Base-by-base conservation (phyloP, 2,329 filamentous ascomycete genomes). In the Bipolaris oryzae region DNA sequence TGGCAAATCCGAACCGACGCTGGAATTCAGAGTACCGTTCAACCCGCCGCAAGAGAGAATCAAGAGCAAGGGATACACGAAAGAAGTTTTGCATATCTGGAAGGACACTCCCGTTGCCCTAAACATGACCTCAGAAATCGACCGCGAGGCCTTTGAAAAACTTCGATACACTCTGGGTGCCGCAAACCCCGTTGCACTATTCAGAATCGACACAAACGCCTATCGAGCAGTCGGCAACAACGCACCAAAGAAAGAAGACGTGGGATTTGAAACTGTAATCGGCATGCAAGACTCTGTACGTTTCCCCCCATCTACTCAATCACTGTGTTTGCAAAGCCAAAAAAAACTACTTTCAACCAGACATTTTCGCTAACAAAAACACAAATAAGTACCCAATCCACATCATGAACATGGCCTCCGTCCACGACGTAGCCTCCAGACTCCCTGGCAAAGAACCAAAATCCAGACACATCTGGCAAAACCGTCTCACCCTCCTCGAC, bases 251-350 rank as follows among this genome's bases (percentile, higher is more conserved):
- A 81, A 81, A 61, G 81, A 82, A 7, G 80, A 82, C 3, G 79
- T 86, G 0, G 87, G 87, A 0, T 88, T 88, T 63, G 85, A 89
- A 68, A 85, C 87, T 1, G 79, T 85, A 5, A 82, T 88, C 11
- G 86, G 86, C 47, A 90, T 91, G 70, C 86, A 89, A 59, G 89
- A 92, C 71, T 85, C 85, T 42, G 87, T 89, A 78, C 15, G 49
- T 58, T 13, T 45, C 44, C 38, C 44, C 38, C 7, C 28, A 5
- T 16, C 10, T 54, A n/a, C 10, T 18, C 25, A 20, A 5, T 33
- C 25, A 7, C 5, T 11, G 21, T 13, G 16, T 21, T 43, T 44
- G 7, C 35, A 43, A 31, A 31, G 28, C 10, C 20, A 16, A 46
- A 18, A 46, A 21, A 16, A 35, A n/a, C n/a, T n/a, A n/a, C n/a